Percentiles rank a stretch among this genome's conserved stretches.
Conservation (phyloP, 1,284 basidiomycete genomes). For the Heterobasidion irregulare region DNA sequence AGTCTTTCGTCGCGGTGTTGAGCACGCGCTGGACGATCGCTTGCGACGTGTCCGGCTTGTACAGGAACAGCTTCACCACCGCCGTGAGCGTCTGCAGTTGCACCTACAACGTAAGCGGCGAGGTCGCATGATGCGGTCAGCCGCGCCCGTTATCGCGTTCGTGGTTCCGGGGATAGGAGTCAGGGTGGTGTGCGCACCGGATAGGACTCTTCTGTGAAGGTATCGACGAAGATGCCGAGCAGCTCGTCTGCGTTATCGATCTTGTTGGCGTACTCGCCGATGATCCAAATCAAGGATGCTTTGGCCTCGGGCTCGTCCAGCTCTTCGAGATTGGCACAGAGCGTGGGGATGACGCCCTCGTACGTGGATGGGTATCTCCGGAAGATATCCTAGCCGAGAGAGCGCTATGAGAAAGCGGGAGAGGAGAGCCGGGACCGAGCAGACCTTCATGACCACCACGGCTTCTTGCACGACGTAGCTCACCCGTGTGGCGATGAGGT, state of each 20-base stretch:
- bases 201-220: slow-evolving; percentile 91
- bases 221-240: slow-evolving; percentile 83
- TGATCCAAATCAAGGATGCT: slow-evolving; percentile 97
- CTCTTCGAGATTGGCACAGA: slow-evolving; percentile 94
- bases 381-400: slow-evolving; percentile 80
- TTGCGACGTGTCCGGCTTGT: slow-evolving; percentile 89
- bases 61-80: slow-evolving; percentile 94
- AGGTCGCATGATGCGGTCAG: neutral
- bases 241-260: slow-evolving; percentile 96
- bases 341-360: slow-evolving; percentile 91
- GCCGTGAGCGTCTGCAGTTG: slow-evolving; percentile 95
- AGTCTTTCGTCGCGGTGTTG: slow-evolving; percentile 93
- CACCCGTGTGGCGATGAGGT: slow-evolving; percentile 87
- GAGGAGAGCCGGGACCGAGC: slow-evolving; percentile 2
- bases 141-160: no score
- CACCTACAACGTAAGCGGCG: slow-evolving; percentile 41
- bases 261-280: slow-evolving; percentile 95
- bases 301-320: slow-evolving; percentile 98
- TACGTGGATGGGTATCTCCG: slow-evolving; percentile 96
- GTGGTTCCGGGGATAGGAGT: neutral
- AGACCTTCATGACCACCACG: slow-evolving; percentile 95
- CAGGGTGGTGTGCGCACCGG: slow-evolving; percentile 44
- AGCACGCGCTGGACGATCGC: slow-evolving; percentile 85
- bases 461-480: slow-evolving; percentile 98
- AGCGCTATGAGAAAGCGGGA: neutral